Base-by-base conservation (phyloP, 73 alveolate genomes). In the Uronychia binucleata region DNA sequence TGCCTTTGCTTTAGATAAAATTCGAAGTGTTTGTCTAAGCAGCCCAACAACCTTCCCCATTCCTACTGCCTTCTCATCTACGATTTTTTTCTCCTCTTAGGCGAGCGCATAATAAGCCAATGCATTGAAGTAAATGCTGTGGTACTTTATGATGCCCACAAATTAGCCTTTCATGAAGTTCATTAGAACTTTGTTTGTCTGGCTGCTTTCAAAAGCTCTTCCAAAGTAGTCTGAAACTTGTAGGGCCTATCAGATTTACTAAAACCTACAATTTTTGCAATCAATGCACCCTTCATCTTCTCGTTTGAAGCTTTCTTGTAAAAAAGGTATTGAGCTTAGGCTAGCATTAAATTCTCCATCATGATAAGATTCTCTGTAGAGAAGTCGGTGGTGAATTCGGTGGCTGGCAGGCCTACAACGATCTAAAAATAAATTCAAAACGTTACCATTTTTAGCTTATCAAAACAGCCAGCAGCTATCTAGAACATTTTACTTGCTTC, bases 241-340 rank as follows among this genome's bases (percentile, higher is more conserved):
- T 5, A 46, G 67, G 19, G 67, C 67, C 67, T 46, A 46, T 11
- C 5, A 19, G 5, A 46, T 11, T 5, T 11, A 46, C 67, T 11
- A 5, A 11, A 67, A 79, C 57, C 34, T 8, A 85, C 92, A 14
- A 79, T 74, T 79, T 86, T 86, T 26, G 84, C 34, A 35, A 86
- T 32, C 11, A 79, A 57, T 26, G 57, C 79, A 34, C 88, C 88
- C 31, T 57, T 79, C 92, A 79, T 78, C 19, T 30, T 28, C 31
- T 57, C 83, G 0, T 86, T 85, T 28, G 34, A 19, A 13, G 92
- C 92, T 46, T 79, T 78, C 79, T 79, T 86, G 84, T 86, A 86
- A 85, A 86, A 86, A 28, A 86, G 59, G 34, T 86, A 86, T 67
- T 86, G 88, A 31, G 92, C 92, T 79, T 86, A 79, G 58, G 92